Evolutionary conservation across 2,329 filamentous ascomycete species (phyloP), one percentile per base, ranked within the genome.

Genomic region (Aspergillus carbonarius): DNA sequence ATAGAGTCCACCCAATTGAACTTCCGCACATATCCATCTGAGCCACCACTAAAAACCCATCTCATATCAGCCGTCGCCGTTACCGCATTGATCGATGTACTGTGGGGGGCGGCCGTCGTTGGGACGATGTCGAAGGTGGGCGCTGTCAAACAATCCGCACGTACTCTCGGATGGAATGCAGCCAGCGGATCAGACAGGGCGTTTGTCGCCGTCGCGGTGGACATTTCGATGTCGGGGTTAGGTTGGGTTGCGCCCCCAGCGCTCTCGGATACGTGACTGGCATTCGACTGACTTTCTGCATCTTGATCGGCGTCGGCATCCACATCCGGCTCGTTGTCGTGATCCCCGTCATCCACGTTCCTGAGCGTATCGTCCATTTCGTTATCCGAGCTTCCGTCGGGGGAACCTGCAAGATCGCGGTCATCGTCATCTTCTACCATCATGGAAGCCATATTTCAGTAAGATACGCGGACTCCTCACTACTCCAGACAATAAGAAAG

Each of bases 1-100:
- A 96, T 93, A 5, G 95, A 97, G 35, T 92, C 92, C 3, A 91
- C 88, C 74, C 95, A 96, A 73, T 99, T 96, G 77, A 96, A 98
- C 75, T 97, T 98, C 58, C 95, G 86, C 63, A 99, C 93, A 71
- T 96, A 99, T 49, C 95, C 93, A 76, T 99, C 95, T 0, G 90
- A 89, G 0, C 95, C 95, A 37, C 95, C 95, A 10, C 89, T 96
- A 73, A 98, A 93, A 74, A 96, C 93, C 84, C 92, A 98, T 56
- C 92, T 86, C 82, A 97, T 88, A 74, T 99, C 95, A 2, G 92
- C 93, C 0, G 95, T 99, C 32, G 95, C 88, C 23, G 92, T 88
- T 59, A 99, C 85, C 9, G 92, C 89, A 72, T 99, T 99, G 76
- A 99, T 91, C 54, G 92, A 97, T 3, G 95, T 99, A 62, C 92